Base-by-base conservation (phyloP, 352 stramenopile genomes). In the Globisporangium okanoganense region DNA sequence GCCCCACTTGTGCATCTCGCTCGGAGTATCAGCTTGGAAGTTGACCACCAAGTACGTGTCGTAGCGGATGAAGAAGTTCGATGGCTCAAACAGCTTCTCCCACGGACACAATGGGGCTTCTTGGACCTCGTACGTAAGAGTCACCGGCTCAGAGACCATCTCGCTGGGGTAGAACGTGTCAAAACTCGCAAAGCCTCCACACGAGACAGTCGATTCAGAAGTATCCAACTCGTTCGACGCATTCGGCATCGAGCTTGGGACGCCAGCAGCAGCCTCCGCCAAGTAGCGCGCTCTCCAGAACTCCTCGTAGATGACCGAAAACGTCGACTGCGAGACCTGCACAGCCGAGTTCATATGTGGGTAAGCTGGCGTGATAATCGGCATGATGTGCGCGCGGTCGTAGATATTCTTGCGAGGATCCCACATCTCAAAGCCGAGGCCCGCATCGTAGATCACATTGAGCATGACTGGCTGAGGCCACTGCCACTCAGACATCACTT, bases 331-430 rank as follows among this genome's bases (percentile, higher is more conserved):
- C 5, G 88, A 96, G 20, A 99, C 95, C 73, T 98, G 98, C 43
- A 98, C 98, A 0, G 95, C 91, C 38, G 95, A 99, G 71, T 99
- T 99, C 97, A 99, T 99, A 52, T 94, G 90, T 4, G 97, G 97
- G 72, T 99, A 99, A 58, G 94, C 94, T 1, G 97, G 97, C 4
- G 97, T 99, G 64, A 99, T 97, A 57, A 99, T 98, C 18, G 97
- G 97, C 95, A 99, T 99, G 31, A 99, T 84, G 65, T 99, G 94
- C 9, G 79, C 87, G 9, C 85, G 79, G 78, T 98, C 93, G 54
- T 86, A 90, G 35, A 94, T 62, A 65, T 85, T 92, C 41, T 87
- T 70, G 13, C 76, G 79, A 49, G 88, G 85, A 54, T 97, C 88
- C 92, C 90, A 98, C 79, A 89, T 91, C 52, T 94, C 84, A 61